Evolutionary conservation across 2,329 filamentous ascomycete genomes (phyloP).

Genomic region (Blastomyces gilchristii): DNA sequence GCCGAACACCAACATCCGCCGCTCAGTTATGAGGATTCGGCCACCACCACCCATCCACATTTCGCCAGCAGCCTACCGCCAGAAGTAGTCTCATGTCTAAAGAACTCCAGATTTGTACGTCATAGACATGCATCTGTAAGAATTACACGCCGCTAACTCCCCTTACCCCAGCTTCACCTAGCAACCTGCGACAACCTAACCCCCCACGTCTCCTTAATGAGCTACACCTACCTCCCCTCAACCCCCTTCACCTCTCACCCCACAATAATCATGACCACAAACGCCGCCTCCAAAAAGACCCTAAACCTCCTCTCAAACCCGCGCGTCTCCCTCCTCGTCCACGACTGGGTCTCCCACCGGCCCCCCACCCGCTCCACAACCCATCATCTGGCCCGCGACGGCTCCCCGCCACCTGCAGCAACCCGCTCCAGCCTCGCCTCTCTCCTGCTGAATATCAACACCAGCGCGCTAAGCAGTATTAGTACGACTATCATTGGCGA

Average conservation of each 20-base stretch:
- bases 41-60: constrained; percentile 61
- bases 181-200: constrained; percentile 75
- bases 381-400: constrained; percentile 46
- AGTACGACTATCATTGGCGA: constrained; percentile 88
- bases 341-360: constrained; percentile 94
- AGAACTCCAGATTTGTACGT: constrained; percentile 87
- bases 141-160: constrained; percentile 9
- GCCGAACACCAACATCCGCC: constrained; percentile 50
- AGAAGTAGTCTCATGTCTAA: constrained; percentile 81
- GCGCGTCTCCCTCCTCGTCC: constrained; percentile 84
- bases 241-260: constrained; percentile 65
- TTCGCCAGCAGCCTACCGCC: constrained; percentile 60
- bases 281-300: constrained; percentile 59
- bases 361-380: constrained; percentile 58
- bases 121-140: constrained; percentile 8
- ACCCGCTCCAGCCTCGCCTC: constrained; percentile 66
- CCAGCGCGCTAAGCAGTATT: constrained; percentile 75
- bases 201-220: constrained; percentile 95
- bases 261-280: constrained; percentile 91
- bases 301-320: constrained; percentile 75
- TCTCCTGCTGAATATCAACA: constrained; percentile 83
- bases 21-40: constrained; percentile 65
- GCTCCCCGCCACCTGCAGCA: constrained; percentile 52
- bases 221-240: constrained; percentile 89
- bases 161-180: constrained; percentile 64